These are phyloP conservation scores for Yarrowia porcina DNA, from an alignment of 805 yeast species.

Conservation along the genomic window DNA sequence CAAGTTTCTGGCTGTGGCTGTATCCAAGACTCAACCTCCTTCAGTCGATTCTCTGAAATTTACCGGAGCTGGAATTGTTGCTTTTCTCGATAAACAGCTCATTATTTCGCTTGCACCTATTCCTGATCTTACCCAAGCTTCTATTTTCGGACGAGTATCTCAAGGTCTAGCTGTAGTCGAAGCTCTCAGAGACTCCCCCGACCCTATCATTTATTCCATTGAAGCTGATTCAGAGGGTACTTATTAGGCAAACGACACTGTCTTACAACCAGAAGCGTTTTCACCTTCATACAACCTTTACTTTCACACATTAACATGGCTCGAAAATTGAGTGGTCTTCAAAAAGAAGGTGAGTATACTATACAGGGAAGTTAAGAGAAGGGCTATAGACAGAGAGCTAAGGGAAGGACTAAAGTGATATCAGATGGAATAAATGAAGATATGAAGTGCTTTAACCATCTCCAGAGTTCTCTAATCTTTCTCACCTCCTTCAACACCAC, in stretches of 20 bases:
- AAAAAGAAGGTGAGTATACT: conserved; percentile 41
- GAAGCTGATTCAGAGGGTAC: conserved; percentile 2
- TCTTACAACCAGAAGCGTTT: not conserved
- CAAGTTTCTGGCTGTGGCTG: not conserved
- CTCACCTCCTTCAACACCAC: no score
- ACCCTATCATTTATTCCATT: not conserved
- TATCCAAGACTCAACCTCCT: not conserved
- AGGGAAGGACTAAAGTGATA: no score
- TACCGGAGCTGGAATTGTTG: conserved; percentile 23
- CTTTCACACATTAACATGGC: not conserved
- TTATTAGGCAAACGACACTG: no score
- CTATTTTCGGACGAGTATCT: conserved; percentile 11
- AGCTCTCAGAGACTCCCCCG: conserved; percentile 14
- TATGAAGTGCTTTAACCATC: no score
- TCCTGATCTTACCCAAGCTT: not conserved
- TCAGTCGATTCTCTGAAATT: conserved; percentile 12
- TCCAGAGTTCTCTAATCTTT: no score
- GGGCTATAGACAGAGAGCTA: no score
- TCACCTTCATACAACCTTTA: no score
- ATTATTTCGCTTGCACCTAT: conserved; percentile 15
- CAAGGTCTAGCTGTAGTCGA: conserved; percentile 4
- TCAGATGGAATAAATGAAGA: no score
- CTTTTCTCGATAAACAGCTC: not conserved
- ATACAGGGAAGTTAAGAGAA: no score
- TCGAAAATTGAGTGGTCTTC: conserved; percentile 39